Evolutionary conservation across 768 basidiomycete species (phyloP).

Genomic region (Pleurotus platypus): DNA sequence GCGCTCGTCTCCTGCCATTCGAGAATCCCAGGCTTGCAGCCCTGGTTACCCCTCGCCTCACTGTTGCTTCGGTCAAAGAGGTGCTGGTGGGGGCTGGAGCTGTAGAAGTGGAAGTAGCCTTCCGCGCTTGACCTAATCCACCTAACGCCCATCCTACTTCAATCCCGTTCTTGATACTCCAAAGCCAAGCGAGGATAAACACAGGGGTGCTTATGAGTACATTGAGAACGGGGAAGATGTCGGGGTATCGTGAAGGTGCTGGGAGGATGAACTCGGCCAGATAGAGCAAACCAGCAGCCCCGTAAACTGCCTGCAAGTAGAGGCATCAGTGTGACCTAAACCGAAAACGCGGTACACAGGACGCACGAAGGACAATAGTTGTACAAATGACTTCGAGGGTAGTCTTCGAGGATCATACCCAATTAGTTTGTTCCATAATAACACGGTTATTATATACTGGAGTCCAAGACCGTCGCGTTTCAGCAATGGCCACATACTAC

Average conservation of each 20-base stretch:
- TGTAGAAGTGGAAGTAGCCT: background rate
- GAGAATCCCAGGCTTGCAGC: background rate
- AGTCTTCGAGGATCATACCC: conserved; percentile 69
- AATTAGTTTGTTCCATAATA: conserved; percentile 81
- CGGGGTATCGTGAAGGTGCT: conserved; percentile 78
- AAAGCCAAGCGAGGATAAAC: conserved; percentile 81
- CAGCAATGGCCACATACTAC: conserved; percentile 93
- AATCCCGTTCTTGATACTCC: conserved; percentile 80
- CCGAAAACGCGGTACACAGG: background rate
- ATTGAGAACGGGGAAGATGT: conserved; percentile 83
- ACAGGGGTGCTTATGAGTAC: conserved; percentile 77
- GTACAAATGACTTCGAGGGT: conserved; percentile 44
- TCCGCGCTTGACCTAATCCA: conserved; percentile 33
- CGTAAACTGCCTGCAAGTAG: conserved; percentile 46
- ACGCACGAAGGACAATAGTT: conserved; percentile 50
- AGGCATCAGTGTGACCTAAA: conserved; percentile 14
- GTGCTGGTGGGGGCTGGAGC: background rate
- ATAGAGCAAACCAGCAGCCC: conserved; percentile 53
- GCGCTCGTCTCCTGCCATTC: background rate
- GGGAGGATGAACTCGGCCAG: conserved; percentile 54
- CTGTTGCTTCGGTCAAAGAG: background rate
- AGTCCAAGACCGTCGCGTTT: conserved; percentile 72
- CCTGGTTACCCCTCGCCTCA: background rate
- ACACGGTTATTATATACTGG: conserved; percentile 64
- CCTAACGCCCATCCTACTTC: conserved; percentile 80